These are phyloP conservation scores for Luffa aegyptiaca DNA, from an alignment of 306 rosid species.

Conservation along the genomic window DNA sequence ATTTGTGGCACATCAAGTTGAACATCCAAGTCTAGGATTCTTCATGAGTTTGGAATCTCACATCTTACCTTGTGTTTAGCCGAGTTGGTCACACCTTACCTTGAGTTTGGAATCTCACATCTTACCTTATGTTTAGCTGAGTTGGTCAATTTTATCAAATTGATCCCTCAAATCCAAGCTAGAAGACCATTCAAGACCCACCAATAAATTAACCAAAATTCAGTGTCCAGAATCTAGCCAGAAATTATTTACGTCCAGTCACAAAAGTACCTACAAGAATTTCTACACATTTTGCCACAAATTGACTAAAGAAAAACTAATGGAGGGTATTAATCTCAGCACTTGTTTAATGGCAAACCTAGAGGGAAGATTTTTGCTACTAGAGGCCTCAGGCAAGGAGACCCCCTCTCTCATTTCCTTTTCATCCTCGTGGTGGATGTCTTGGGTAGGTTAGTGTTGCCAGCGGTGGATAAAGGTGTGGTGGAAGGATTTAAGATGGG, in stretches of 20 bases:
- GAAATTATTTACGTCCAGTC: neutral
- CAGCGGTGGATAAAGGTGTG: no score
- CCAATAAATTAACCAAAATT: neutral
- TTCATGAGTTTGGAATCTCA: conserved; percentile 13
- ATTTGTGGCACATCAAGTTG: neutral
- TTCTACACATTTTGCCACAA: conserved; percentile 2
- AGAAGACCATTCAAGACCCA: neutral
- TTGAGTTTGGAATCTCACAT: neutral
- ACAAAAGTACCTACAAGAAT: neutral
- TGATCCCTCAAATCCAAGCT: neutral
- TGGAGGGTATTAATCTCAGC: neutral
- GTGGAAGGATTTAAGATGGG: no score
- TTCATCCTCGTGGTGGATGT: no score
- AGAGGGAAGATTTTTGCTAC: no score
- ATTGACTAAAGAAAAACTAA: neutral
- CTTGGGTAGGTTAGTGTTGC: no score
- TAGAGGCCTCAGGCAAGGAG: no score
- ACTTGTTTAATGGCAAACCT: neutral
- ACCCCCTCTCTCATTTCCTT: no score
- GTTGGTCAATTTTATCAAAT: neutral
- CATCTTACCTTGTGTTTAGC: neutral
- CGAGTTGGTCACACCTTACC: neutral
- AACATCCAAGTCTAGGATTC: neutral
- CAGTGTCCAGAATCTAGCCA: neutral
- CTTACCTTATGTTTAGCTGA: neutral